Percentiles rank a stretch among this genome's conserved stretches.
phyloP scores from a whole-genome alignment of 257 asterid species.

The Solanum tarapatanum region DNA sequence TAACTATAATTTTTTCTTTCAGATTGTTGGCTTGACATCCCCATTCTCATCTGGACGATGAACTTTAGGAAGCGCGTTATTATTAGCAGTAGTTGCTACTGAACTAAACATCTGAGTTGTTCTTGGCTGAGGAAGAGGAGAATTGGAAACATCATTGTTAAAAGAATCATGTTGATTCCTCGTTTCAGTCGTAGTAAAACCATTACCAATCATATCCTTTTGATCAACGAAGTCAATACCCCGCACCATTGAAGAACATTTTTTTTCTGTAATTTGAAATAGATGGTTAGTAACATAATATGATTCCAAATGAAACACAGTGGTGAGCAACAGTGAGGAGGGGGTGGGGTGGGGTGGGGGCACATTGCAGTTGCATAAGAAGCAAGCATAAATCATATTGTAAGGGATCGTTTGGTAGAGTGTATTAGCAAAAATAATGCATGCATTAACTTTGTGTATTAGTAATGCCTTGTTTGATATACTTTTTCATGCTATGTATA shows the following conservation, averaged over 20 bases:
- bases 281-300: conserved; percentile 6
- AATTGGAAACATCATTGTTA: conserved; percentile 44
- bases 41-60: conserved; percentile 37
- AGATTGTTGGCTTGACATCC: conserved; percentile 32
- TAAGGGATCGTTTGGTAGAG: background rate
- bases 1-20: conserved; percentile 20
- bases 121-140: conserved; percentile 16
- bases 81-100: conserved; percentile 20
- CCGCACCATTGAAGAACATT: conserved; percentile 47
- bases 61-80: conserved; percentile 15
- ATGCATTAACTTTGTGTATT: no score
- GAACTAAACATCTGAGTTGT: conserved; percentile 20
- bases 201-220: conserved; percentile 23
- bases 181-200: conserved; percentile 22
- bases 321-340: background rate
- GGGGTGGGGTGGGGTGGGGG: background rate
- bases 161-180: conserved; percentile 31
- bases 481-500: no score
- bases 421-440: no score
- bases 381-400: background rate
- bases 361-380: background rate
- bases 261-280: conserved; percentile 38
- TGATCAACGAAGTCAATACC: conserved; percentile 33
- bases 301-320: background rate
- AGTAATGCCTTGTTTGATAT: no score